Evolutionary conservation across 176 grass and related monocot genomes (phyloP).

Genomic region (Cymbopogon citratus): DNA sequence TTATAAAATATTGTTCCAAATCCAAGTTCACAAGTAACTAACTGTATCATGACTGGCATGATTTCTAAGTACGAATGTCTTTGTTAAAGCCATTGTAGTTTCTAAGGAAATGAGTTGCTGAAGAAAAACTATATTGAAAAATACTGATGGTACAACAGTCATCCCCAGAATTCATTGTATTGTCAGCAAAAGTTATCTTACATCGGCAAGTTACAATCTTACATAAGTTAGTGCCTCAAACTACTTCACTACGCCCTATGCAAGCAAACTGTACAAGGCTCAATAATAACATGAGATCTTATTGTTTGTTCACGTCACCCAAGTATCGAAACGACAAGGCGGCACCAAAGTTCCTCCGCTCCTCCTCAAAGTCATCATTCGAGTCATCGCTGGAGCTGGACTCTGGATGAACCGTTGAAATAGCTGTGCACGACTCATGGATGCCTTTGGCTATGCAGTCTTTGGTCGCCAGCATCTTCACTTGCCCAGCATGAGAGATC

Average conservation of each 20-base stretch:
- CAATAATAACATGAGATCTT: conserved; percentile 1
- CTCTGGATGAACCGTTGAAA: conserved; percentile 26
- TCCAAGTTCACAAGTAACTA: neutral
- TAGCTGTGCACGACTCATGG: conserved; percentile 10
- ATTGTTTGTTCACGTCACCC: conserved; percentile 33
- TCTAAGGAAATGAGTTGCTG: neutral
- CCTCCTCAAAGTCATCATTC: conserved; percentile 42
- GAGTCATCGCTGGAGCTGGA: conserved; percentile 29
- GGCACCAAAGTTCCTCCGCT: conserved; percentile 38
- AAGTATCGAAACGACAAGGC: conserved; percentile 44
- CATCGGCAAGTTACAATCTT: neutral
- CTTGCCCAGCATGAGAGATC: conserved; percentile 71
- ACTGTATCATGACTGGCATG: too few relatives aligned
- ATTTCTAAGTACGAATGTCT: neutral
- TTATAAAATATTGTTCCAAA: neutral
- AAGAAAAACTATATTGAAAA: neutral
- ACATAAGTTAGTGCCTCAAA: conserved; percentile 12
- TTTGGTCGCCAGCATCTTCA: conserved; percentile 73
- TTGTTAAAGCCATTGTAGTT: neutral
- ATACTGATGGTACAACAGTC: neutral
- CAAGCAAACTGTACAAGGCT: conserved; percentile 34
- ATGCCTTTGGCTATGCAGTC: conserved; percentile 63
- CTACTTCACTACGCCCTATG: conserved; percentile 32
- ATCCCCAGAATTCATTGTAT: neutral
- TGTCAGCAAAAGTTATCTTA: conserved; percentile 29